Conservation (phyloP, 106 monocot species). For the Allium cepa region DNA sequence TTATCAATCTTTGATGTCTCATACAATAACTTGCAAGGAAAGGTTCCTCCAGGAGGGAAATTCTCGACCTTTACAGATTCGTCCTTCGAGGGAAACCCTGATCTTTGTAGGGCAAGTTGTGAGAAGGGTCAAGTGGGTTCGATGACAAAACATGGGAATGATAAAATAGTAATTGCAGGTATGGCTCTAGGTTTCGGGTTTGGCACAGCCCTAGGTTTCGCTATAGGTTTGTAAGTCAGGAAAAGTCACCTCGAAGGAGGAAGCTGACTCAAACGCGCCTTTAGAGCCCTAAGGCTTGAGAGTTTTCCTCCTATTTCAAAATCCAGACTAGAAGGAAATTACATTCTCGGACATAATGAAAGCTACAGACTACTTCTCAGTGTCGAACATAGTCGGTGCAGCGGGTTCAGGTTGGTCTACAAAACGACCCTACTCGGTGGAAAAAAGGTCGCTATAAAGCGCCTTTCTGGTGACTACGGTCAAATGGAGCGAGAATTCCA, state of each 20-base stretch:
- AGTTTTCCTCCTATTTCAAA: slow-evolving; percentile 52
- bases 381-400: slow-evolving; percentile 61
- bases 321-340: slow-evolving; percentile 34
- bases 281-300: slow-evolving; percentile 17
- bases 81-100: slow-evolving; percentile 54
- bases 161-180: slow-evolving; percentile 27
- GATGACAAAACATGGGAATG: slow-evolving; percentile 9
- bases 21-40: slow-evolving; percentile 51
- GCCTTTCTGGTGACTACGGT: slow-evolving; percentile 57
- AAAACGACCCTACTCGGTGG: slow-evolving; percentile 21
- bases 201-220: slow-evolving; percentile 28
- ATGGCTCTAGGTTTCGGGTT: slow-evolving; percentile 30
- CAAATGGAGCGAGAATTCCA: slow-evolving; percentile 77
- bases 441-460: slow-evolving; percentile 55
- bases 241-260: slow-evolving; percentile 29
- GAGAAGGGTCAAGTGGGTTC: neutral
- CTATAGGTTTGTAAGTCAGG: slow-evolving; percentile 17
- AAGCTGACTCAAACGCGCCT: slow-evolving; percentile 15
- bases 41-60: slow-evolving; percentile 49
- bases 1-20: slow-evolving; percentile 57
- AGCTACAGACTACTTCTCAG: slow-evolving; percentile 51
- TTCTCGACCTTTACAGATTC: slow-evolving; percentile 50
- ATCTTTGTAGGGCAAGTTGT: slow-evolving; percentile 26
- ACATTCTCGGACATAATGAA: slow-evolving; percentile 39
- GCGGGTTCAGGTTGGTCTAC: slow-evolving; percentile 38